Evolutionary conservation across 805 yeast species (phyloP).

Genomic region (Helenozyma rhizophorensis): DNA sequence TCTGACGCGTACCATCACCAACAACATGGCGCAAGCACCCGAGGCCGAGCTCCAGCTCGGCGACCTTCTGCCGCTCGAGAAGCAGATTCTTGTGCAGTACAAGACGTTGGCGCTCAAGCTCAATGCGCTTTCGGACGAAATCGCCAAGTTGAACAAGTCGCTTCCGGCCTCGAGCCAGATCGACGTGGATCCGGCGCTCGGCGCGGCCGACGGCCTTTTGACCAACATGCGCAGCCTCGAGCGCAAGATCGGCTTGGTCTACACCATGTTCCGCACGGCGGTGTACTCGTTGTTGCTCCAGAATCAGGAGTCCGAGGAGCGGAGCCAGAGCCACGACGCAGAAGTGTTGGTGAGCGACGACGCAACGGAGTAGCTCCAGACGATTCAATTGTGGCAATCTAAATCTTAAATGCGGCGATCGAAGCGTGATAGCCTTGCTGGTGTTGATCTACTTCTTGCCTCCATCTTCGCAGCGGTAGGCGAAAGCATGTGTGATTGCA

Average conservation of each 20-base stretch:
- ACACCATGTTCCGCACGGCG: constrained; percentile 64
- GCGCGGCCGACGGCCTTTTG: constrained; percentile 27
- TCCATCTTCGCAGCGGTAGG: too few species aligned
- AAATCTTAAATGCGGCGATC: too few species aligned
- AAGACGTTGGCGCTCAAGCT: constrained; percentile 32
- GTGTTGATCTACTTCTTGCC: too few species aligned
- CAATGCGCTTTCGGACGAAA: constrained; percentile 27
- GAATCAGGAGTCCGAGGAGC: constrained; percentile 10
- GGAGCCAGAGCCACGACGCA: neutral
- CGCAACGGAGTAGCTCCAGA: too few species aligned
- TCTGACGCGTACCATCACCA: too few species aligned
- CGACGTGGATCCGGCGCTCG: constrained; percentile 8
- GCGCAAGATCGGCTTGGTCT: constrained; percentile 58
- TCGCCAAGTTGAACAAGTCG: constrained; percentile 20
- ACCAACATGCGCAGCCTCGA: constrained; percentile 58
- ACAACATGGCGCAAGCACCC: neutral
- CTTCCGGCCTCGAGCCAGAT: constrained; percentile 6
- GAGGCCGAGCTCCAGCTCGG: neutral
- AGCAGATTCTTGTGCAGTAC: constrained; percentile 35
- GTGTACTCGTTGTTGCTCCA: constrained; percentile 62
- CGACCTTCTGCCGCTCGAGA: constrained; percentile 26
- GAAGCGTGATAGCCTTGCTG: too few species aligned
- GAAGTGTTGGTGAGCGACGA: too few species aligned
- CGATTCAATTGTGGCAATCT: too few species aligned
- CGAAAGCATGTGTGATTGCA: too few species aligned